Percentiles rank a stretch among this genome's conserved stretches.
These are phyloP conservation scores for Rhinocladiella mackenziei DNA, from an alignment of 2,329 filamentous ascomycete genomes.

Conservation along the genomic window DNA sequence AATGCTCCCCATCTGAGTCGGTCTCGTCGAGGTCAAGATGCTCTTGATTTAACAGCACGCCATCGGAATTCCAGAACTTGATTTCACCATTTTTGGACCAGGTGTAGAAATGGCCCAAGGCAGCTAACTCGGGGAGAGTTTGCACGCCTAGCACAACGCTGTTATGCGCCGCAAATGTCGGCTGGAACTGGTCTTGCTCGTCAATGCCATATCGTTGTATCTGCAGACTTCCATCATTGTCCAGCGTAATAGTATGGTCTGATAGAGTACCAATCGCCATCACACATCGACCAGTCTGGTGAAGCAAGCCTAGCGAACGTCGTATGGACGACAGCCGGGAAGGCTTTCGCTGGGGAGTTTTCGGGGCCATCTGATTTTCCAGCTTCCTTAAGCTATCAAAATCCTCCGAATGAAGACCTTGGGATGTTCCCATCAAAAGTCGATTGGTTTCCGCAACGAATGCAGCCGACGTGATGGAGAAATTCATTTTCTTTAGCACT, in stretches of 20 bases:
- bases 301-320: constrained; percentile 24
- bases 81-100: constrained; percentile 81
- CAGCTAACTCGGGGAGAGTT: constrained; percentile 57
- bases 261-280: constrained; percentile 66
- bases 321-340: constrained; percentile 21
- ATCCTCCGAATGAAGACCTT: constrained; percentile 21
- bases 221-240: constrained; percentile 70
- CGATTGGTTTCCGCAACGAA: constrained; percentile 7
- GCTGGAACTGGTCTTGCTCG: constrained; percentile 32
- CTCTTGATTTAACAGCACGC: constrained; percentile 61
- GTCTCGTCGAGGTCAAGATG: constrained; percentile 66
- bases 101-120: constrained; percentile 71
- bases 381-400: constrained; percentile 8
- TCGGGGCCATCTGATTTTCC: not conserved
- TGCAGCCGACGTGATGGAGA: constrained; percentile 20
- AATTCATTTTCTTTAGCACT: constrained; percentile 19
- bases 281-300: constrained; percentile 39
- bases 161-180: constrained; percentile 53
- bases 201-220: constrained; percentile 44
- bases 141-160: constrained; percentile 67
- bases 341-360: constrained; percentile 6
- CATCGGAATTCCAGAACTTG: constrained; percentile 75
- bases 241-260: constrained; percentile 68
- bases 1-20: constrained; percentile 42
- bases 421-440: constrained; percentile 20